Percentiles rank a stretch among this genome's conserved stretches.
phyloP scores from a whole-genome alignment of 2,329 filamentous ascomycete species.

The Bipolaris bicolor region DNA sequence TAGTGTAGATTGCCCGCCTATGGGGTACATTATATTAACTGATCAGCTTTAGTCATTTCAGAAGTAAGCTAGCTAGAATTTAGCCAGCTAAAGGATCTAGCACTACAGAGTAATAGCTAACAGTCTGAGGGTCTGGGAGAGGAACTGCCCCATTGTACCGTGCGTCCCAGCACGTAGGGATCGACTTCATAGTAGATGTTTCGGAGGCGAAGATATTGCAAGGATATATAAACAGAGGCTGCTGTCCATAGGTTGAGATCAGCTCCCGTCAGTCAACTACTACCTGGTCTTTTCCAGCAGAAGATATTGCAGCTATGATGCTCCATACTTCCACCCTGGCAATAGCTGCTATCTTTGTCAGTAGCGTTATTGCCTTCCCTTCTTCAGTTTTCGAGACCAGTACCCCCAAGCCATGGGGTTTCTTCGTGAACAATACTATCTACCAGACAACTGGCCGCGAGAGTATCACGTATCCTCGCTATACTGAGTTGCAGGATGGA shows the following conservation, averaged over 20 bases:
- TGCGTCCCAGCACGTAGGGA: too few species aligned
- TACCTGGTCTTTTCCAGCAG: background rate
- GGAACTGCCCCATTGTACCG: too few species aligned
- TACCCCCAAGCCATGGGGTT: constrained; percentile 19
- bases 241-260: background rate
- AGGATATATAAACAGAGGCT: constrained; percentile 33
- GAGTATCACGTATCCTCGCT: constrained; percentile 26
- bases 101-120: too few species aligned
- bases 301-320: constrained; percentile 1
- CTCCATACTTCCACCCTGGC: background rate
- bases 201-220: constrained; percentile 1
- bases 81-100: too few species aligned
- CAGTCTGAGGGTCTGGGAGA: too few species aligned
- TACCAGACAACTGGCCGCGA: constrained; percentile 22
- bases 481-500: constrained; percentile 20
- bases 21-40: too few species aligned
- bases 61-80: too few species aligned
- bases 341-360: background rate
- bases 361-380: constrained; percentile 4
- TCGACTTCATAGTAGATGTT: too few species aligned
- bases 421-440: constrained; percentile 31
- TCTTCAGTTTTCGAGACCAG: background rate
- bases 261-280: background rate
- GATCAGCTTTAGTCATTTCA: too few species aligned
- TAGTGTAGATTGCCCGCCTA: too few species aligned